A percentile compares a stretch with the other conserved stretches of the same genome.
phyloP scores from a whole-genome alignment of 345 rosid genomes.

The Alliaria petiolata region DNA sequence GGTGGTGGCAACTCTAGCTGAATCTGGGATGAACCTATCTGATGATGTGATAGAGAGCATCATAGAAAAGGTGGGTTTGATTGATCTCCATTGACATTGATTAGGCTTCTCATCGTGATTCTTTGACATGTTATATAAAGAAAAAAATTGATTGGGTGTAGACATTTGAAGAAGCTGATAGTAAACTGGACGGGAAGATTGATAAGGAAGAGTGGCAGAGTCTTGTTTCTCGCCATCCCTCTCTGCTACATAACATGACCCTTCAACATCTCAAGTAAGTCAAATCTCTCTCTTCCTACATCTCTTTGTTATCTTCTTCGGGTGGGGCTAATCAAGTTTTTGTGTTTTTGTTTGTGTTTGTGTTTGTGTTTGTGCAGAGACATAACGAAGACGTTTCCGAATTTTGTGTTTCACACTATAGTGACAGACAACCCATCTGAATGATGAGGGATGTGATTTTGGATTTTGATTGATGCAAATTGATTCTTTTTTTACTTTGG shows the following conservation, averaged over 20 bases:
- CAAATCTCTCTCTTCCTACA: background rate
- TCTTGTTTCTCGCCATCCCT: conserved; percentile 71
- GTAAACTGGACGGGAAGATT: conserved; percentile 65
- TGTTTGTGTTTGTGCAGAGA: conserved; percentile 44
- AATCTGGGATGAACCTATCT: conserved; percentile 76
- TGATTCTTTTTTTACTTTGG: background rate
- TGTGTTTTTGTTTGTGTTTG: no score
- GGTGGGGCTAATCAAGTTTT: background rate
- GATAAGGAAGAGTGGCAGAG: conserved; percentile 76
- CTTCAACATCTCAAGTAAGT: conserved; percentile 77
- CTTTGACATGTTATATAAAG: background rate
- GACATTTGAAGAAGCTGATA: conserved; percentile 80
- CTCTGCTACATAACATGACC: conserved; percentile 62
- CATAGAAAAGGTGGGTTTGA: conserved; percentile 59
- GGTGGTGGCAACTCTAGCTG: conserved; percentile 77
- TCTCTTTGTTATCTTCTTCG: background rate
- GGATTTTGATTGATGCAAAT: background rate
- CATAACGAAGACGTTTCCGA: conserved; percentile 73
- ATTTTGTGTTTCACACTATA: conserved; percentile 77
- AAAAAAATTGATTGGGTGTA: conserved; percentile 29
- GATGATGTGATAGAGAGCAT: conserved; percentile 72
- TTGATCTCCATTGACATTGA: background rate
- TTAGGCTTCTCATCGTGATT: background rate
- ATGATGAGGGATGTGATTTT: conserved; percentile 7
- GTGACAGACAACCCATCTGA: conserved; percentile 8